phyloP scores from a whole-genome alignment of 306 rosid genomes.

The Fagus sylvatica region DNA sequence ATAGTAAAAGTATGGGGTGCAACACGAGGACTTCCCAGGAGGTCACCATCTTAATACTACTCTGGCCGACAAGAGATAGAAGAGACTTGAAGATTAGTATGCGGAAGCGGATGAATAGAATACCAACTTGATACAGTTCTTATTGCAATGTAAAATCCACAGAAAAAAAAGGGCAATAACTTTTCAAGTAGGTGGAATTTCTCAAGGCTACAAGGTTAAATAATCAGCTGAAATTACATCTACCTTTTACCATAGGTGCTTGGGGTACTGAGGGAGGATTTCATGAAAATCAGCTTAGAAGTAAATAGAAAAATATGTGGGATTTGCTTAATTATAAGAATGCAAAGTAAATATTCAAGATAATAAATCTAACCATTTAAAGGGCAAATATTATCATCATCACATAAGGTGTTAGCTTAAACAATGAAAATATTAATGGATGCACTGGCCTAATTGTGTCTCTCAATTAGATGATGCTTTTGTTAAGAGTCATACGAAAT shows the following conservation, averaged over 20 bases:
- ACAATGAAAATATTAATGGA: too few species aligned
- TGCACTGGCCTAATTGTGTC: not conserved
- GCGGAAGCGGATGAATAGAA: too few species aligned
- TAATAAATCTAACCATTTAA: not conserved
- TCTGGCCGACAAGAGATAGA: too few species aligned
- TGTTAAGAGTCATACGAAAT: slow-evolving; percentile 7
- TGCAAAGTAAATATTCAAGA: not conserved
- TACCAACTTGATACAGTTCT: too few species aligned
- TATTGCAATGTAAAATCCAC: not conserved
- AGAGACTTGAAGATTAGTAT: too few species aligned
- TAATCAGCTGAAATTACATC: too few species aligned
- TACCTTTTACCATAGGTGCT: not conserved
- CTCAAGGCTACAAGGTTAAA: not conserved
- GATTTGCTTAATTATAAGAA: not conserved
- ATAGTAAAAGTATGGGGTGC: too few species aligned
- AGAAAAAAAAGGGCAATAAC: not conserved
- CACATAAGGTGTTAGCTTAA: not conserved
- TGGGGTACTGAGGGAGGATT: not conserved
- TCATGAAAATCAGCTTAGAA: not conserved
- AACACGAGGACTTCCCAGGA: too few species aligned
- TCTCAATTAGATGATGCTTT: not conserved
- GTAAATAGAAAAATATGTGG: not conserved
- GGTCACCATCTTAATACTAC: too few species aligned
- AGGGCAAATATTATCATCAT: not conserved
- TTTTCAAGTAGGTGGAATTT: not conserved